These are phyloP conservation scores for Aspergillus pseudonomiae DNA, from an alignment of 2,329 filamentous ascomycete species.

Conservation along the genomic window DNA sequence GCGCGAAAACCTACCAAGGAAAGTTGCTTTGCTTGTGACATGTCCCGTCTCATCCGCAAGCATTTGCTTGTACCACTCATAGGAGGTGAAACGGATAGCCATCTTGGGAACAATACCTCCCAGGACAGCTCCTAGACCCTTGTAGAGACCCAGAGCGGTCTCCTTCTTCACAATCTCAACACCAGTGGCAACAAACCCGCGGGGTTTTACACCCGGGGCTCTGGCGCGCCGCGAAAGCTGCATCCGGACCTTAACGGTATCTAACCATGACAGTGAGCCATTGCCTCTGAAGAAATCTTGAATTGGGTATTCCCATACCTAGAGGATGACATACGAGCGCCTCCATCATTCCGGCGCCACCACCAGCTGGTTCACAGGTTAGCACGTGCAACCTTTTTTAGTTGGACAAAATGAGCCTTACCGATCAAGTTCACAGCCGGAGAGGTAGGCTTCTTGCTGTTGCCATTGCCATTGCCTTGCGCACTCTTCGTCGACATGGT, in stretches of 20 bases:
- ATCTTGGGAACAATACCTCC: conserved; percentile 98
- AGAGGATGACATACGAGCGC: conserved; percentile 93
- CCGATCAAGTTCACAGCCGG: conserved; percentile 90
- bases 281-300: conserved; percentile 7
- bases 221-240: conserved; percentile 88
- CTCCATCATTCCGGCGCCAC: conserved; percentile 99
- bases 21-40: conserved; percentile 73
- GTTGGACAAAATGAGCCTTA: conserved; percentile 48
- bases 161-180: conserved; percentile 84
- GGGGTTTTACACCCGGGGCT: conserved; percentile 78
- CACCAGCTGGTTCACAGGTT: conserved; percentile 68
- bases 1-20: conserved; percentile 58
- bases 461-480: conserved; percentile 45
- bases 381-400: conserved; percentile 17
- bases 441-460: conserved; percentile 75
- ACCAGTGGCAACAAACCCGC: conserved; percentile 87
- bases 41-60: conserved; percentile 70
- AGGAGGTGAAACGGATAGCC: conserved; percentile 98
- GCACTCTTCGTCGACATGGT: conserved; percentile 64
- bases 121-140: conserved; percentile 93
- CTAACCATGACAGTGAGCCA: conserved; percentile 48
- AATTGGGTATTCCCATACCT: conserved; percentile 55
- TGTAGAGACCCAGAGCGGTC: conserved; percentile 92
- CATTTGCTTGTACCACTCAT: conserved; percentile 89
- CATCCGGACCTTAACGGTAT: conserved; percentile 99